These are phyloP conservation scores for Xylaria multiplex DNA, from an alignment of 2,329 filamentous ascomycete species.

Conservation along the genomic window DNA sequence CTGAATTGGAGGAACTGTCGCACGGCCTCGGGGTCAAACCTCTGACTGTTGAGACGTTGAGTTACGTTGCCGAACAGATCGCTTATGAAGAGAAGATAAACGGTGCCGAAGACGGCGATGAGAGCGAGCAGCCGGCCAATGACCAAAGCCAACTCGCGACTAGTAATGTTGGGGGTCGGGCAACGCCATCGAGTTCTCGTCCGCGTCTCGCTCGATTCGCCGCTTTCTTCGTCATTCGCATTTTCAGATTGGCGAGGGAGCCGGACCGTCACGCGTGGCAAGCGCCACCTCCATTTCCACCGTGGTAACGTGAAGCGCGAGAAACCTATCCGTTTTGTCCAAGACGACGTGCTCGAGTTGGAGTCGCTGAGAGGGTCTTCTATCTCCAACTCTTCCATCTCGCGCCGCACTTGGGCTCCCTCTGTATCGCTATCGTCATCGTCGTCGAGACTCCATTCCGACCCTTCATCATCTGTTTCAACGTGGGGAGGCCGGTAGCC, in stretches of 20 bases:
- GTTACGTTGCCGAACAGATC: constrained; percentile 79
- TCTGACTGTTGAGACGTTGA: constrained; percentile 70
- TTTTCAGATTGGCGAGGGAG: constrained; percentile 54
- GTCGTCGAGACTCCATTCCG: constrained; percentile 57
- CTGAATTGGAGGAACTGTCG: constrained; percentile 77
- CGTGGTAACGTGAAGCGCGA: constrained; percentile 59
- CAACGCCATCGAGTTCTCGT: constrained; percentile 45
- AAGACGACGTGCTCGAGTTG: constrained; percentile 53
- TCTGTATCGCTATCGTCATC: constrained; percentile 58
- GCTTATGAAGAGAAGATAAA: constrained; percentile 87
- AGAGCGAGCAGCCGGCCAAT: constrained; percentile 79
- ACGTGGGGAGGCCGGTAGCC: constrained; percentile 85
- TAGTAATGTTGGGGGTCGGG: constrained; percentile 55
- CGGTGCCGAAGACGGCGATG: constrained; percentile 76
- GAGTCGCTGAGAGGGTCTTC: constrained; percentile 69
- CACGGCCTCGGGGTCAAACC: constrained; percentile 86
- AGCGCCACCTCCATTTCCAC: constrained; percentile 66
- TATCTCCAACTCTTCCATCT: constrained; percentile 90
- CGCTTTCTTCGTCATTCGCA: constrained; percentile 34
- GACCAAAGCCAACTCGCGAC: constrained; percentile 65
- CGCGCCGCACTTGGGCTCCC: constrained; percentile 74
- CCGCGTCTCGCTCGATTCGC: constrained; percentile 39
- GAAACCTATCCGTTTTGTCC: constrained; percentile 63
- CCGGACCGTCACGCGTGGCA: constrained; percentile 61
- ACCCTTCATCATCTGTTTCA: constrained; percentile 63